A percentile compares a stretch with the other conserved stretches of the same genome.
Evolutionary conservation across 148 eudicot species (phyloP).

Genomic region (Amaranthus hypochondriacus): DNA sequence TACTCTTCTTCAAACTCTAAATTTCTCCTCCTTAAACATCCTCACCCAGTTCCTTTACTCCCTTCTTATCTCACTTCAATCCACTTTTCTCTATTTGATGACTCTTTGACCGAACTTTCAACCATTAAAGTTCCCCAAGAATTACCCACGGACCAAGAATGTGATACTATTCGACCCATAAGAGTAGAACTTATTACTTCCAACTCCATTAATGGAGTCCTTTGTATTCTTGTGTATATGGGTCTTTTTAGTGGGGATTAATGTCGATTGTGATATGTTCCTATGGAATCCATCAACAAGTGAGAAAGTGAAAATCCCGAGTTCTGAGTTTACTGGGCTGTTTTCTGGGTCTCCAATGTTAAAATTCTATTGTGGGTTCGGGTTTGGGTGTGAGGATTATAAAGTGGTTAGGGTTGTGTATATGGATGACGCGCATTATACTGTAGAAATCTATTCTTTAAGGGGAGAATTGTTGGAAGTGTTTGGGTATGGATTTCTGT

Average conservation of each 20-base stretch:
- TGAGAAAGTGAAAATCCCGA: slow-evolving; percentile 17
- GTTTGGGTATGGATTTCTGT: not conserved
- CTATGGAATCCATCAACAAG: slow-evolving; percentile 19
- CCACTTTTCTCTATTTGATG: slow-evolving; percentile 11
- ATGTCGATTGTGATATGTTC: slow-evolving; percentile 5
- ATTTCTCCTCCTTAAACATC: slow-evolving; percentile 25
- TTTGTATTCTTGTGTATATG: slow-evolving; percentile 20
- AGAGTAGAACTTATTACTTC: slow-evolving; percentile 17
- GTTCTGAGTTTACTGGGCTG: slow-evolving; percentile 19
- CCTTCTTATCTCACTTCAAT: not conserved
- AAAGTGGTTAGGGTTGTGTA: slow-evolving; percentile 25
- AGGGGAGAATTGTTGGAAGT: slow-evolving; percentile 18
- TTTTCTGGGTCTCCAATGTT: slow-evolving; percentile 25
- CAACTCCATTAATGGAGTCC: slow-evolving; percentile 20
- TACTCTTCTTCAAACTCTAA: not conserved
- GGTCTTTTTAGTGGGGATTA: slow-evolving; percentile 10
- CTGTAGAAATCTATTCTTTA: slow-evolving; percentile 20
- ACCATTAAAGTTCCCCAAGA: not conserved
- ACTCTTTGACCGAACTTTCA: not conserved
- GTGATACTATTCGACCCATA: not conserved
- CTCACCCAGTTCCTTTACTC: slow-evolving; percentile 7
- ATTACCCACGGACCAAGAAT: not conserved
- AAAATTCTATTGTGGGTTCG: slow-evolving; percentile 19
- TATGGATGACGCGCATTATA: not conserved
- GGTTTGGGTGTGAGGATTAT: slow-evolving; percentile 20